Evolutionary conservation across 495 filamentous ascomycete species (phyloP).

Genomic region (Oleoguttula mirabilis): DNA sequence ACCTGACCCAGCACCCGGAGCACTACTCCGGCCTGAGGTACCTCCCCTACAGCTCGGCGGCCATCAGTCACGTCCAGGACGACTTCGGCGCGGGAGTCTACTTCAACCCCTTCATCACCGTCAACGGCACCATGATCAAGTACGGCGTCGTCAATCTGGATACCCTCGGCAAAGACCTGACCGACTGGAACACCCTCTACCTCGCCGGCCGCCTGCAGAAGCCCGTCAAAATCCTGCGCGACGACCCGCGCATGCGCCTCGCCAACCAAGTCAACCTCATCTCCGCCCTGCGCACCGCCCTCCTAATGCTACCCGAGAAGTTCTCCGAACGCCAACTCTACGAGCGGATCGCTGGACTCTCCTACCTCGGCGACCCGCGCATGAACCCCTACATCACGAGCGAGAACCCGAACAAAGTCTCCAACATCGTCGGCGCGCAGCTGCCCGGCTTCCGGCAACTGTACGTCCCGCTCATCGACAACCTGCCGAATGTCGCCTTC

Average conservation of each 20-base stretch:
- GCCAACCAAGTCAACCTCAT: conserved; percentile 92
- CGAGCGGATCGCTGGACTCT: conserved; percentile 76
- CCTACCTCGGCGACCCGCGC: conserved; percentile 86
- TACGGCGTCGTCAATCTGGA: conserved; percentile 91
- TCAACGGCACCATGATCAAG: conserved; percentile 95
- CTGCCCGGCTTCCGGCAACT: conserved; percentile 81
- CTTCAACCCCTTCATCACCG: conserved; percentile 88
- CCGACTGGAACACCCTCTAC: conserved; percentile 83
- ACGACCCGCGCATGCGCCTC: conserved; percentile 79
- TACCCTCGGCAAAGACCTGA: conserved; percentile 74
- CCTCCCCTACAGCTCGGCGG: conserved; percentile 56
- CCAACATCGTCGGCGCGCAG: conserved; percentile 85
- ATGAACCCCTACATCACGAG: conserved; percentile 63
- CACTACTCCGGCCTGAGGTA: conserved; percentile 85
- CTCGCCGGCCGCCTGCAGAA: conserved; percentile 91
- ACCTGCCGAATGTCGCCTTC: conserved; percentile 77
- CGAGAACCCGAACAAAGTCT: conserved; percentile 85
- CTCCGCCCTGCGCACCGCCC: conserved; percentile 77
- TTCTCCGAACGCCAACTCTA: conserved; percentile 88
- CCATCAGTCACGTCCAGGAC: conserved; percentile 76
- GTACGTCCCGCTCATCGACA: conserved; percentile 77
- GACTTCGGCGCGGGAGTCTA: conserved; percentile 85
- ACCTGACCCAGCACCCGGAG: conserved; percentile 73
- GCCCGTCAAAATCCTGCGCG: conserved; percentile 91
- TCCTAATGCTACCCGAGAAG: conserved; percentile 66